Evolutionary conservation across 106 monocot genomes (phyloP).

Genomic region (Vanilla planifolia): DNA sequence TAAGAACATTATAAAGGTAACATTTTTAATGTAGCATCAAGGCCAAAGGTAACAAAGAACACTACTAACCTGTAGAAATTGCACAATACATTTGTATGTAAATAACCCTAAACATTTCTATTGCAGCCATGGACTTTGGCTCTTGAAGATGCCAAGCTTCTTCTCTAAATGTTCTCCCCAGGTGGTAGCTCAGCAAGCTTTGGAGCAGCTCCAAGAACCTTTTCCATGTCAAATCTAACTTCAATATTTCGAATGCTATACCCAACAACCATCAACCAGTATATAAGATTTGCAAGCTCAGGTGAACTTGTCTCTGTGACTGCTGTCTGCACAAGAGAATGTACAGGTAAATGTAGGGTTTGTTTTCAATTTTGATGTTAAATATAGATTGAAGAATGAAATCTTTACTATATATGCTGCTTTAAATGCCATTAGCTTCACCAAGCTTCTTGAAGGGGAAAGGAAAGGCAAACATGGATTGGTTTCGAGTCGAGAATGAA

Average conservation of each 20-base stretch:
- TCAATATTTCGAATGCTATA: conserved; percentile 94
- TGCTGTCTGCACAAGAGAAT: conserved; percentile 31
- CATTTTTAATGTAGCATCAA: no score
- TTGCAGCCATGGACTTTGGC: neutral
- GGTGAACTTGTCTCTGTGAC: conserved; percentile 70
- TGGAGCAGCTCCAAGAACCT: conserved; percentile 64
- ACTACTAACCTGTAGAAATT: neutral
- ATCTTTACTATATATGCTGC: no score
- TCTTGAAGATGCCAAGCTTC: neutral
- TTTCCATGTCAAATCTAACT: conserved; percentile 95
- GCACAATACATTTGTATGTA: neutral
- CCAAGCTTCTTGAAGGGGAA: no score
- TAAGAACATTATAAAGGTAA: no score
- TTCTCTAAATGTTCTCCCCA: conserved; percentile 48
- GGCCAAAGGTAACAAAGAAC: no score
- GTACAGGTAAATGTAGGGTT: neutral
- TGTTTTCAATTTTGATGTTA: no score
- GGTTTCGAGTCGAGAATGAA: no score
- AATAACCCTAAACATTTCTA: neutral
- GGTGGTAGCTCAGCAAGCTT: conserved; percentile 88
- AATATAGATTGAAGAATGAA: no score
- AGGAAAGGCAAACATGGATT: no score
- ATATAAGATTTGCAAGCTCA: conserved; percentile 76
- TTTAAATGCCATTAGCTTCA: no score
- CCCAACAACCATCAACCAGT: conserved; percentile 95